These are phyloP conservation scores for Pleurotus eryngii DNA, from an alignment of 768 basidiomycete genomes.

Conservation along the genomic window DNA sequence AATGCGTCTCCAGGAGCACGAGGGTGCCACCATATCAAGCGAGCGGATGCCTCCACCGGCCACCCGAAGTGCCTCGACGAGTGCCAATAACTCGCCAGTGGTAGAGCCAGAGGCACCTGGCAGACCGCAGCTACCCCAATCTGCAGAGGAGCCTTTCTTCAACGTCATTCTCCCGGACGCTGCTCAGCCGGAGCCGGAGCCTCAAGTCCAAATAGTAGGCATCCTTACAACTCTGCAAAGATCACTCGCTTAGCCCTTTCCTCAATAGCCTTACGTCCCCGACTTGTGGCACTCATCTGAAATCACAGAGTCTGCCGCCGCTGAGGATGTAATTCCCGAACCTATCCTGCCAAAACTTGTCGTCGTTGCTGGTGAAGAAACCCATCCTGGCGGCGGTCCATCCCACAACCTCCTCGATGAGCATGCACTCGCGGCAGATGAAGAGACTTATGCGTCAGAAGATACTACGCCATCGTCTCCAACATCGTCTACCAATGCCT, in stretches of 20 bases:
- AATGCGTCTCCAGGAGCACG: conserved; percentile 50
- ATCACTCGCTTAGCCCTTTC: conserved; percentile 7
- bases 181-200: conserved; percentile 36
- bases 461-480: conserved; percentile 5
- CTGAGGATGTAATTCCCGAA: conserved; percentile 2
- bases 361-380: conserved; percentile 20
- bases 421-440: not conserved
- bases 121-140: conserved; percentile 30
- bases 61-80: conserved; percentile 23
- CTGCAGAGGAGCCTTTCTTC: conserved; percentile 31
- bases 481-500: conserved; percentile 10
- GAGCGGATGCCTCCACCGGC: conserved; percentile 17
- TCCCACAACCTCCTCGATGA: conserved; percentile 24
- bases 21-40: conserved; percentile 26
- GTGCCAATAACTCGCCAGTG: conserved; percentile 12
- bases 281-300: conserved; percentile 35
- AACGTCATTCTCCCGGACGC: conserved; percentile 58
- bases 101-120: conserved; percentile 36
- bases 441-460: not conserved
- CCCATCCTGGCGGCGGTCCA: conserved; percentile 16
- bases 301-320: conserved; percentile 5
- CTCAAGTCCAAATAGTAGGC: conserved; percentile 54
- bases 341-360: conserved; percentile 23
- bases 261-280: conserved; percentile 46
- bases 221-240: conserved; percentile 1